These are phyloP conservation scores for Candida vartiovaarae DNA, from an alignment of 805 yeast genomes.

Conservation along the genomic window DNA sequence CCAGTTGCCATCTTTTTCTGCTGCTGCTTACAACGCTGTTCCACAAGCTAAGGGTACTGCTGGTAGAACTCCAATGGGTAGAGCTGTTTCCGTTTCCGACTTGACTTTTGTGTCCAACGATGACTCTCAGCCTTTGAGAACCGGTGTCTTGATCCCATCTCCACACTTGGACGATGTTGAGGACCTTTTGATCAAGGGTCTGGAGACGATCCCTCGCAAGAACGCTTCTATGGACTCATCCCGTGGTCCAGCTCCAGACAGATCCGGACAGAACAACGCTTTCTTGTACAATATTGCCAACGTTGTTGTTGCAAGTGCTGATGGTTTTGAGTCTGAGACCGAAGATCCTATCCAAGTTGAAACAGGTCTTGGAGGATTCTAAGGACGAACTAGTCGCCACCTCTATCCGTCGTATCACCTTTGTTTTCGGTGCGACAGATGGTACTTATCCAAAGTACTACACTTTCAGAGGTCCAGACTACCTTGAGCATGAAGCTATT, in stretches of 20 bases:
- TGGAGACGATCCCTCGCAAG: slow-evolving; percentile 56
- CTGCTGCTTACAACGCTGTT: slow-evolving; percentile 69
- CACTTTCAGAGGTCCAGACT: slow-evolving; percentile 88
- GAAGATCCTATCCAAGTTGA: slow-evolving; percentile 58
- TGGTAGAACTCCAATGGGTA: slow-evolving; percentile 46
- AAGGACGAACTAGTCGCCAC: slow-evolving; percentile 64
- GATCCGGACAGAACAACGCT: slow-evolving; percentile 26
- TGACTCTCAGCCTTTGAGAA: slow-evolving; percentile 59
- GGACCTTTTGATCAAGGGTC: slow-evolving; percentile 67
- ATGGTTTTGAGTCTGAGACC: slow-evolving; percentile 66
- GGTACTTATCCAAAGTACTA: slow-evolving; percentile 93
- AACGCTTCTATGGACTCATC: slow-evolving; percentile 26
- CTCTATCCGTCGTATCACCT: slow-evolving; percentile 86
- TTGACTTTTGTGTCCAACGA: slow-evolving; percentile 79
- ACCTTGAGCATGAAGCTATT: slow-evolving; percentile 81
- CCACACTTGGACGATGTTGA: slow-evolving; percentile 86
- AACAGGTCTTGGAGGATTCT: slow-evolving; percentile 58
- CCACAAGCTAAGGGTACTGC: slow-evolving; percentile 41
- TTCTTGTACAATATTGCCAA: slow-evolving; percentile 75
- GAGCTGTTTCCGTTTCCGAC: slow-evolving; percentile 92
- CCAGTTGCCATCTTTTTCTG: slow-evolving; percentile 66
- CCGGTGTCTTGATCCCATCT: slow-evolving; percentile 78
- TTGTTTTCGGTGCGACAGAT: slow-evolving; percentile 74
- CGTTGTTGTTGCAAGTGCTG: slow-evolving; percentile 65
- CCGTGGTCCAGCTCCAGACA: slow-evolving; percentile 43